Conservation (phyloP, 805 yeast genomes). For the Saccharomyces eubayanus region DNA sequence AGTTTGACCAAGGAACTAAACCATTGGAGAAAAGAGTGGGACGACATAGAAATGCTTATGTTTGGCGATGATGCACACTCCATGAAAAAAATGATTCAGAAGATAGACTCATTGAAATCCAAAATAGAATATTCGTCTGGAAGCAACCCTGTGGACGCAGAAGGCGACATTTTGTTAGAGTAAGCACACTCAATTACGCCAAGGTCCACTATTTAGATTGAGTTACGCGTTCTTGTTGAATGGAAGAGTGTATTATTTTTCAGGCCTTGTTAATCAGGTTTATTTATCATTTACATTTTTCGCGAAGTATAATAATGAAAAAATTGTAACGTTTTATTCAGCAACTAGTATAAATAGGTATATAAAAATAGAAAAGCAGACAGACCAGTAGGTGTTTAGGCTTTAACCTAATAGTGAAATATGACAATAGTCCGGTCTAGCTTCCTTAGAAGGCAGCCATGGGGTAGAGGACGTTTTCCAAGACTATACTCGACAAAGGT, state of each 20-base stretch:
- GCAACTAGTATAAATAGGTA: background rate
- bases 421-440: background rate
- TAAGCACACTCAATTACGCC: background rate
- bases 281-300: background rate
- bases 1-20: constrained; percentile 22
- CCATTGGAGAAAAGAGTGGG: constrained; percentile 27
- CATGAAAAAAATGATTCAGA: constrained; percentile 23
- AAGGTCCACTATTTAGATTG: background rate
- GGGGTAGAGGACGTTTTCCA: background rate
- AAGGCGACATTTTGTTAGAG: constrained; percentile 4
- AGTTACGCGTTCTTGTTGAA: background rate
- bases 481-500: constrained; percentile 7
- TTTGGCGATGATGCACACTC: constrained; percentile 27
- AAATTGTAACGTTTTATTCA: background rate
- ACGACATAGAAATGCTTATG: constrained; percentile 24
- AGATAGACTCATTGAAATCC: constrained; percentile 16
- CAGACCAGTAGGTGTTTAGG: background rate
- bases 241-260: background rate
- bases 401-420: background rate
- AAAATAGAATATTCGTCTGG: constrained; percentile 4
- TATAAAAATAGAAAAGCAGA: background rate
- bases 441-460: background rate
- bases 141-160: background rate
- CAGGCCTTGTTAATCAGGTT: background rate
- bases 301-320: background rate